These are phyloP conservation scores for Gastrolobium villosum DNA, from an alignment of 306 rosid species.

Conservation along the genomic window DNA sequence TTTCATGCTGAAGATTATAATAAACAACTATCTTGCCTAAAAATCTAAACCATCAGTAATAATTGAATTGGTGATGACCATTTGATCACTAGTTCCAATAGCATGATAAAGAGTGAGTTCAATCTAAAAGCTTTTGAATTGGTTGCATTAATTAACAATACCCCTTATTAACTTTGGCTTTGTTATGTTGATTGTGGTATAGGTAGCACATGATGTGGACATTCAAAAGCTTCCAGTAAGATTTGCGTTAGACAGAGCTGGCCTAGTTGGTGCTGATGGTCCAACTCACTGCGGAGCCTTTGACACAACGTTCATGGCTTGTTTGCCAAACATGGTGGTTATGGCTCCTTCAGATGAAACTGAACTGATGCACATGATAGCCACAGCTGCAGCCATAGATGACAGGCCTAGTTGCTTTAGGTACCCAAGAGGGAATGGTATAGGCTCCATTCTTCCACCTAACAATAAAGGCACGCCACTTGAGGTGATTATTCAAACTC, in stretches of 20 bases:
- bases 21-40: too few relatives aligned
- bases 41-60: too few relatives aligned
- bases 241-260: constrained; percentile 73
- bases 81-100: too few relatives aligned
- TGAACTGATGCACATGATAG: constrained; percentile 74
- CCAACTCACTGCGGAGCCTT: constrained; percentile 85
- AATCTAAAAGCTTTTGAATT: too few relatives aligned
- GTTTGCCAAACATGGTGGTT: constrained; percentile 79
- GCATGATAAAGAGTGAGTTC: too few relatives aligned
- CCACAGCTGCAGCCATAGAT: constrained; percentile 79
- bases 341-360: constrained; percentile 78
- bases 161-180: not conserved
- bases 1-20: not conserved
- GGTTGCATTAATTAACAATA: too few relatives aligned
- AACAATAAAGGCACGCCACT: constrained; percentile 63
- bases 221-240: constrained; percentile 76
- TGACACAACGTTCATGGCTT: constrained; percentile 76
- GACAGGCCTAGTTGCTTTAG: constrained; percentile 77
- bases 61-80: too few relatives aligned
- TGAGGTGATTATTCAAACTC: constrained; percentile 51
- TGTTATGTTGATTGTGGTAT: constrained; percentile 27
- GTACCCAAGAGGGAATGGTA: constrained; percentile 72
- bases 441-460: constrained; percentile 66
- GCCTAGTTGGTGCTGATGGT: constrained; percentile 79
- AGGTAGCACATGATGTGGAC: constrained; percentile 79